phyloP scores from a whole-genome alignment of 371 early-diverging fungal genomes.

The Haplosporangium sp. region DNA sequence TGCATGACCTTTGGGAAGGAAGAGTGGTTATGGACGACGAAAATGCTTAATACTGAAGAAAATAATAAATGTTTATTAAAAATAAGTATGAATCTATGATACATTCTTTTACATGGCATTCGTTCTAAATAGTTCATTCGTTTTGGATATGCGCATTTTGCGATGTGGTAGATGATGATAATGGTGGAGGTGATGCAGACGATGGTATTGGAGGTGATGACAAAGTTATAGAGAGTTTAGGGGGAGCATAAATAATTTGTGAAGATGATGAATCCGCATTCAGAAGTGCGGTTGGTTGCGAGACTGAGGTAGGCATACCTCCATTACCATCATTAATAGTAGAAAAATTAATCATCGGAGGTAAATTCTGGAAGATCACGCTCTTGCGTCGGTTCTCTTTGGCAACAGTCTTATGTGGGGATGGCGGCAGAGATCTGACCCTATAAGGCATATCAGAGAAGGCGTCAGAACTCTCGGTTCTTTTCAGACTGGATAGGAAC shows the following conservation, averaged over 20 bases:
- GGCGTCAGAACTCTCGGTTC: background rate
- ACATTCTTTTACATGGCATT: conserved; percentile 4
- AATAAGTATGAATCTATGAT: background rate
- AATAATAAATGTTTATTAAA: background rate
- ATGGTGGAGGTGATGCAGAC: background rate
- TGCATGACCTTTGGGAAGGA: conserved; percentile 53
- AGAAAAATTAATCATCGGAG: background rate
- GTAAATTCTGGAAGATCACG: conserved; percentile 17
- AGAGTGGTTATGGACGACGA: conserved; percentile 43
- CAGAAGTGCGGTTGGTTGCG: background rate
- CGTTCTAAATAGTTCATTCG: background rate
- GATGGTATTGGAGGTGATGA: background rate
- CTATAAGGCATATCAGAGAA: background rate
- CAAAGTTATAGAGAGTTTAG: conserved; percentile 3
- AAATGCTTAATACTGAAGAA: background rate
- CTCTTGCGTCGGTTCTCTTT: conserved; percentile 40
- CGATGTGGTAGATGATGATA: background rate
- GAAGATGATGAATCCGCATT: background rate
- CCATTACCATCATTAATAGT: background rate
- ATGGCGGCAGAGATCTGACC: conserved; percentile 4
- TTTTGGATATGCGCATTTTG: background rate
- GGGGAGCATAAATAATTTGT: background rate
- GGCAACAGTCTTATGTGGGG: background rate
- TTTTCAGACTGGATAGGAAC: conserved; percentile 4
- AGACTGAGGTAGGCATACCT: background rate